Evolutionary conservation across 352 stramenopile genomes (phyloP).

Genomic region (Pythium dissimile): DNA sequence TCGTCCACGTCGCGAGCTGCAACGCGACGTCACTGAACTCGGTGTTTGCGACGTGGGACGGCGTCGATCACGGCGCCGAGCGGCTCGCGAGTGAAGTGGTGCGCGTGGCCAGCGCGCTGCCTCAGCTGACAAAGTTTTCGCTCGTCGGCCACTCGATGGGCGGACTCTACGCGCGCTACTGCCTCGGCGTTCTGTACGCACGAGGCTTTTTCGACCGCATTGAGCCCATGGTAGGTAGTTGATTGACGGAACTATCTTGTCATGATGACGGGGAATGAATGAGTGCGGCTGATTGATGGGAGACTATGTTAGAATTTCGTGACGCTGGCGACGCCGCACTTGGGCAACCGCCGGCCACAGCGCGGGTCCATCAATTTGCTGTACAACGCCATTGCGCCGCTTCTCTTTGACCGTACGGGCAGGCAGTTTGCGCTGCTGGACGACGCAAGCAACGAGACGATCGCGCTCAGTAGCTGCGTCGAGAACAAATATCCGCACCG

Average conservation of each 20-base stretch:
- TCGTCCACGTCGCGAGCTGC: conserved; percentile 37
- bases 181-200: conserved; percentile 53
- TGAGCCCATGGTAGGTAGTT: conserved; percentile 54
- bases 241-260: not conserved
- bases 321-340: conserved; percentile 65
- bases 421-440: conserved; percentile 65
- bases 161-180: conserved; percentile 78
- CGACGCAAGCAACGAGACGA: conserved; percentile 37
- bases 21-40: conserved; percentile 46
- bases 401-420: conserved; percentile 66
- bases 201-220: conserved; percentile 68
- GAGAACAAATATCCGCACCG: conserved; percentile 7
- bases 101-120: conserved; percentile 45
- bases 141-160: conserved; percentile 77
- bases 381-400: conserved; percentile 59
- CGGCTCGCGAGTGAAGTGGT: conserved; percentile 69
- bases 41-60: conserved; percentile 77
- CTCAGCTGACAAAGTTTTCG: conserved; percentile 60
- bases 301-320: conserved; percentile 64
- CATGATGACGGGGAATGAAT: too few relatives aligned
- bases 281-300: not conserved
- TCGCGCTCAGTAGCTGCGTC: conserved; percentile 32
- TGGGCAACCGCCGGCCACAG: conserved; percentile 64
- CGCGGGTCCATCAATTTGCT: conserved; percentile 58
- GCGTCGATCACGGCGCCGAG: conserved; percentile 59